Conservation (phyloP, 1,284 basidiomycete species). For the Termitomyces sp. region DNA sequence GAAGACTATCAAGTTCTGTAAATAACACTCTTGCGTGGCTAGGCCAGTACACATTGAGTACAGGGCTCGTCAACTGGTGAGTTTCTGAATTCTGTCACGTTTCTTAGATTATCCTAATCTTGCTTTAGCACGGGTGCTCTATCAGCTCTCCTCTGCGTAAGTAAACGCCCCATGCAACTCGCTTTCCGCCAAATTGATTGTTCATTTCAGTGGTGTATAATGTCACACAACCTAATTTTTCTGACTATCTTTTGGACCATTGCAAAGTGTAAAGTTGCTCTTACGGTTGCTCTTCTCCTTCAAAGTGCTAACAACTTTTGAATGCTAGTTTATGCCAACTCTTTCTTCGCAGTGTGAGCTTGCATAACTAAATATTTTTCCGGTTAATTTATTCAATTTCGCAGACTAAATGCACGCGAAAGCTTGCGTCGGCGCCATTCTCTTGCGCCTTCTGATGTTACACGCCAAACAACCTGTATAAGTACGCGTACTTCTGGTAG, state of each 20-base stretch:
- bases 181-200: background rate
- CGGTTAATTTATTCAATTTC: background rate
- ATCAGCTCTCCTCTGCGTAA: constrained; percentile 7
- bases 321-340: constrained; percentile 5
- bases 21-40: constrained; percentile 4
- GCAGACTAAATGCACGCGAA: constrained; percentile 4
- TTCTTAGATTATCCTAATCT: background rate
- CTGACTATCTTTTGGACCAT: constrained; percentile 7
- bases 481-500: background rate
- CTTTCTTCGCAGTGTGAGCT: constrained; percentile 9
- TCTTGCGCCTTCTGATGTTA: background rate
- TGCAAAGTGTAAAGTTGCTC: background rate
- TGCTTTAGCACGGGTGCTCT: constrained; percentile 3
- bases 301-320: background rate
- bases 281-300: background rate
- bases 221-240: constrained; percentile 7
- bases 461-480: background rate
- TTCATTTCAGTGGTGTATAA: constrained; percentile 1
- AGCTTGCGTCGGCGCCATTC: constrained; percentile 7
- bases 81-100: background rate
- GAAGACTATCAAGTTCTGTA: background rate
- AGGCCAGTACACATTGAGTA: constrained; percentile 6
- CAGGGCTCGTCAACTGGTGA: constrained; percentile 5
- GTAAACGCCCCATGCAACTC: background rate
- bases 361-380: background rate